A percentile compares a stretch with the other conserved stretches of the same genome.
These are phyloP conservation scores for Pneumocystis oryctolagi DNA, from an alignment of 1,139 yeast species.

Conservation along the genomic window DNA sequence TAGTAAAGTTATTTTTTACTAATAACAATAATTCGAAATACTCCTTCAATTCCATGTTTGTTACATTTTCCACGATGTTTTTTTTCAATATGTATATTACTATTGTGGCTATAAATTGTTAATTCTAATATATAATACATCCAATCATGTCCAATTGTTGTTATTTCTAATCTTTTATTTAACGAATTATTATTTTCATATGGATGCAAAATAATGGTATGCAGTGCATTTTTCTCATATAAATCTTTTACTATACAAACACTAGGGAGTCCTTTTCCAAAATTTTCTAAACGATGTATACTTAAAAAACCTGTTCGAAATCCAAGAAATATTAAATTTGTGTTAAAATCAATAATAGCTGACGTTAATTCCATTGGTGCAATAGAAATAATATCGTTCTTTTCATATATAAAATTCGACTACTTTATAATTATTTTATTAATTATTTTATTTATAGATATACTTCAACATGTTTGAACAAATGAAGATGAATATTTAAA, in stretches of 20 bases:
- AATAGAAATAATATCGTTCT: background rate
- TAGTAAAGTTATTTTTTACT: background rate
- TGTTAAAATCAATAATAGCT: background rate
- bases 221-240: background rate
- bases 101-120: background rate
- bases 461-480: background rate
- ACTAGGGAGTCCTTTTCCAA: background rate
- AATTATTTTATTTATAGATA: background rate
- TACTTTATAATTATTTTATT: background rate
- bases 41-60: background rate
- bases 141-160: background rate
- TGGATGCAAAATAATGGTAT: background rate
- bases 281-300: background rate
- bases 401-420: background rate
- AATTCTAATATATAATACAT: background rate
- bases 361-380: background rate
- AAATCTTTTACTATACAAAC: background rate
- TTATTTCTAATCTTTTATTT: background rate
- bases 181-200: background rate
- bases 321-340: background rate
- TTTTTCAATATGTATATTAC: background rate
- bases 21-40: background rate
- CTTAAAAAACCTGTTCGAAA: background rate
- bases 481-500: background rate
- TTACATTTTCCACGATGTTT: background rate